Evolutionary conservation across 1,284 basidiomycete genomes (phyloP).

Genomic region (Prillingera fragicola): DNA sequence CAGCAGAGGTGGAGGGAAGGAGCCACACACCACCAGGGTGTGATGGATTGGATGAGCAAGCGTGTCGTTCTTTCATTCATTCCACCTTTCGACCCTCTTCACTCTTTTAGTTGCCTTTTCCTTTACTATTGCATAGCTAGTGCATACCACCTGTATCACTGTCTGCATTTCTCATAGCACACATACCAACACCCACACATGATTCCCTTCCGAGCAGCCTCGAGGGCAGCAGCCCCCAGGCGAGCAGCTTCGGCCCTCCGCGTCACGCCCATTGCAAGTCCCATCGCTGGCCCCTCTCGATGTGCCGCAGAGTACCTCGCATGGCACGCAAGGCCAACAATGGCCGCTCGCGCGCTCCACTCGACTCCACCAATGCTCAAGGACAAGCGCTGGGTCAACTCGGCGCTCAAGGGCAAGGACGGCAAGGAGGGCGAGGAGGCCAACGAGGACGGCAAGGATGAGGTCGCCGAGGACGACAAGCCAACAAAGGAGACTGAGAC

Average conservation of each 20-base stretch:
- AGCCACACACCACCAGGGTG: no score
- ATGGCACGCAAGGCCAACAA: not conserved
- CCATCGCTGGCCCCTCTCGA: conserved; percentile 23
- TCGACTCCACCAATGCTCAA: conserved; percentile 22
- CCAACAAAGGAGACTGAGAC: conserved; percentile 1
- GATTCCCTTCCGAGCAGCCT: conserved; percentile 28
- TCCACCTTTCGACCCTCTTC: not conserved
- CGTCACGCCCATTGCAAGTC: not conserved
- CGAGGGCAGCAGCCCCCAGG: conserved; percentile 9
- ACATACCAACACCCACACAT: conserved; percentile 7
- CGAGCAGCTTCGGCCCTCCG: conserved; percentile 9
- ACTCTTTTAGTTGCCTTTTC: not conserved
- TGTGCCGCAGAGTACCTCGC: conserved; percentile 7
- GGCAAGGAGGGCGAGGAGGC: conserved; percentile 18
- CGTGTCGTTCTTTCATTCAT: not conserved
- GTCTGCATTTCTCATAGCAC: not conserved
- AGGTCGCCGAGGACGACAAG: conserved; percentile 8
- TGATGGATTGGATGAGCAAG: no score
- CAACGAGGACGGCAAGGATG: conserved; percentile 15
- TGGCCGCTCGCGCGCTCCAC: conserved; percentile 18
- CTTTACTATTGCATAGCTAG: conserved; percentile 1
- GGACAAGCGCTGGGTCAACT: conserved; percentile 44
- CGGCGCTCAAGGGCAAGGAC: conserved; percentile 17
- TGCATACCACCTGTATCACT: not conserved
- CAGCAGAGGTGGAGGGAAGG: no score